A percentile compares a stretch with the other conserved stretches of the same genome.
Evolutionary conservation across 768 basidiomycete species (phyloP).

Genomic region (Termitomyces sp.): DNA sequence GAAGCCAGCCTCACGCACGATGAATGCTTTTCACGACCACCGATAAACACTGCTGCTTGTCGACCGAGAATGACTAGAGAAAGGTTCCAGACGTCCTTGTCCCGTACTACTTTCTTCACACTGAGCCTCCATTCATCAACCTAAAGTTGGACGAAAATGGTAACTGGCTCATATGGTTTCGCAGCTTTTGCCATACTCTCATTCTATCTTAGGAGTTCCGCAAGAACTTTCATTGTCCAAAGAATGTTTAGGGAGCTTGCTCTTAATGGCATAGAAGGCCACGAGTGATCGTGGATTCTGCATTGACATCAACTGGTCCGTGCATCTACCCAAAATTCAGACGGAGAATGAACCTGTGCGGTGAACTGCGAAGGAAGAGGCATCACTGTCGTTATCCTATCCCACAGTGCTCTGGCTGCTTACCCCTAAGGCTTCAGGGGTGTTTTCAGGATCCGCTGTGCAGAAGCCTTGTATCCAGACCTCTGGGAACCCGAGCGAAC

Average conservation of each 20-base stretch:
- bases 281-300: too few species aligned
- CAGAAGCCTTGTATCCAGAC: constrained; percentile 22
- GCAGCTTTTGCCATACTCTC: neutral
- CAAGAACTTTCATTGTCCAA: too few species aligned
- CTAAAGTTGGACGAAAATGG: neutral
- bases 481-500: constrained; percentile 16
- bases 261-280: too few species aligned
- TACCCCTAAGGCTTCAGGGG: neutral
- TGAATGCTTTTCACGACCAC: neutral
- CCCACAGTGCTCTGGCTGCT: neutral
- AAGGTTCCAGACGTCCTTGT: neutral
- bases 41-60: neutral
- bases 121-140: neutral
- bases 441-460: too few species aligned
- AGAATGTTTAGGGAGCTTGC: too few species aligned
- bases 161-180: neutral
- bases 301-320: constrained; percentile 12
- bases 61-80: neutral
- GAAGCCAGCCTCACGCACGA: too few species aligned
- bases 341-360: constrained; percentile 19
- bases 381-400: constrained; percentile 4
- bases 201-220: too few species aligned
- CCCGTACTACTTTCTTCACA: neutral
- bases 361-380: constrained; percentile 11
- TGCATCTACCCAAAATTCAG: constrained; percentile 13